phyloP scores from a whole-genome alignment of 2,329 filamentous ascomycete species.

The Xylariaceae sp. region DNA sequence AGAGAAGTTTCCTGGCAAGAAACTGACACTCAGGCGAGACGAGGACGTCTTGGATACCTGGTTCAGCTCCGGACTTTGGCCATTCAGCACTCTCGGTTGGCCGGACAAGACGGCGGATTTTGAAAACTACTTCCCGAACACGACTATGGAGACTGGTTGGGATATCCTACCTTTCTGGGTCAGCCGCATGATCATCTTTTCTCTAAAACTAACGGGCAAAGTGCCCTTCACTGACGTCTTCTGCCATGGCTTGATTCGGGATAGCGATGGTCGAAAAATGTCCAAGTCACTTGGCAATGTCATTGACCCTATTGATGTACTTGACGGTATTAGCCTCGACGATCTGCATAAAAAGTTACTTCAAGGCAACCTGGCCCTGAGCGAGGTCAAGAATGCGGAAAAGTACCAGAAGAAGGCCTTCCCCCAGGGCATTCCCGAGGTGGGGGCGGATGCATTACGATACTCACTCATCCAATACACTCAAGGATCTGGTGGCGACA shows the following conservation, averaged over 20 bases:
- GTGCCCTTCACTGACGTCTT: slow-evolving; percentile 92
- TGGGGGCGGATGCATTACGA: slow-evolving; percentile 83
- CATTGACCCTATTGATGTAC: slow-evolving; percentile 87
- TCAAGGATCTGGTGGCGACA: slow-evolving; percentile 68
- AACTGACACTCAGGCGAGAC: slow-evolving; percentile 73
- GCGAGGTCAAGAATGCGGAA: slow-evolving; percentile 74
- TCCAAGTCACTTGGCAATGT: slow-evolving; percentile 94
- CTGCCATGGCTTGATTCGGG: slow-evolving; percentile 86
- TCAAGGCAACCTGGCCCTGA: slow-evolving; percentile 76
- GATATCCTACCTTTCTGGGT: slow-evolving; percentile 90
- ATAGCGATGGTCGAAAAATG: slow-evolving; percentile 94
- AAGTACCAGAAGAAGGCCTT: slow-evolving; percentile 92
- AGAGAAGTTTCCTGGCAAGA: slow-evolving; percentile 72
- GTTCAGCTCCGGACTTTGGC: slow-evolving; percentile 95
- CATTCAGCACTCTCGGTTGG: slow-evolving; percentile 89
- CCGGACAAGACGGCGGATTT: slow-evolving; percentile 71
- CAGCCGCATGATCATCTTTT: slow-evolving; percentile 68
- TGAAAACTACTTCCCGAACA: slow-evolving; percentile 79
- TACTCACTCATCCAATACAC: slow-evolving; percentile 73
- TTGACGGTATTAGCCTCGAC: slow-evolving; percentile 75
- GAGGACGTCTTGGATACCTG: slow-evolving; percentile 91
- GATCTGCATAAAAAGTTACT: slow-evolving; percentile 74
- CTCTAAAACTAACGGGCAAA: slow-evolving; percentile 82
- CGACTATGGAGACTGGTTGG: slow-evolving; percentile 87
- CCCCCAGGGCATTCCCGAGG: slow-evolving; percentile 88